Evolutionary conservation across 2,329 filamentous ascomycete genomes (phyloP).

Genomic region (Colletotrichum tanaceti): DNA sequence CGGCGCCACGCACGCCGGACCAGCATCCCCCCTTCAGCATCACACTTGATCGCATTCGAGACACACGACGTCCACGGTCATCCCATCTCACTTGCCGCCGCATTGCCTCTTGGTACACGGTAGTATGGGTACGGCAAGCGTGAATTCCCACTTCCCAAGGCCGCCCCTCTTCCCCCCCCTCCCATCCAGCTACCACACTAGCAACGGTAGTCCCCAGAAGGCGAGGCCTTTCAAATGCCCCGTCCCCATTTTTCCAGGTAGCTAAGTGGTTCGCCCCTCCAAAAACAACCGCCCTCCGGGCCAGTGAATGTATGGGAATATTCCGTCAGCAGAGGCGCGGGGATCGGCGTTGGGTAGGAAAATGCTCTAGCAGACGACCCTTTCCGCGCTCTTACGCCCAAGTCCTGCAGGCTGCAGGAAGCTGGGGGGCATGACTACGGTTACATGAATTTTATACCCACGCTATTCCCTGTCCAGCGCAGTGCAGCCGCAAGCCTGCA

Average conservation of each 20-base stretch:
- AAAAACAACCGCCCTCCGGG: conserved; percentile 1
- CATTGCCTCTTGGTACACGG: conserved; percentile 28
- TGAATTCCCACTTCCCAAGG: conserved; percentile 28
- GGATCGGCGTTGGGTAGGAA: conserved; percentile 18
- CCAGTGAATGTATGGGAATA: conserved; percentile 17
- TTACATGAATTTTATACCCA: conserved; percentile 25
- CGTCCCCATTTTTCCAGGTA: conserved; percentile 6
- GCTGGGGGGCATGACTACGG: conserved; percentile 35
- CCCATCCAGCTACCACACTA: conserved; percentile 1
- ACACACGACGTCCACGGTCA: conserved; percentile 30
- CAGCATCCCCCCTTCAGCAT: conserved; percentile 24
- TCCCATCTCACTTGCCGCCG: conserved; percentile 25
- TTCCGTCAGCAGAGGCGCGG: conserved; percentile 31
- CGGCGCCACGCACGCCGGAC: conserved; percentile 26
- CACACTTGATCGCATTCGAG: conserved; percentile 29
- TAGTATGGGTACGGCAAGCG: too few species aligned
- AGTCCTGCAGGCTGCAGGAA: conserved; percentile 33
- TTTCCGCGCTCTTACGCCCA: conserved; percentile 3
- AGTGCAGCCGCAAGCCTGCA: conserved; percentile 39
- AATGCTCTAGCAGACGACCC: conserved; percentile 1
- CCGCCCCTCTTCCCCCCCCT: neutral
- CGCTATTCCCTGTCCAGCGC: conserved; percentile 37
- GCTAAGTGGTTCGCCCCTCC: conserved; percentile 11
- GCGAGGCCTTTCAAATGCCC: conserved; percentile 26
- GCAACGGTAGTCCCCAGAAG: conserved; percentile 19